Evolutionary conservation across 179 eudicot species (phyloP), one percentile per base, ranked within the genome.

Genomic region (Corrigiola litoralis): DNA sequence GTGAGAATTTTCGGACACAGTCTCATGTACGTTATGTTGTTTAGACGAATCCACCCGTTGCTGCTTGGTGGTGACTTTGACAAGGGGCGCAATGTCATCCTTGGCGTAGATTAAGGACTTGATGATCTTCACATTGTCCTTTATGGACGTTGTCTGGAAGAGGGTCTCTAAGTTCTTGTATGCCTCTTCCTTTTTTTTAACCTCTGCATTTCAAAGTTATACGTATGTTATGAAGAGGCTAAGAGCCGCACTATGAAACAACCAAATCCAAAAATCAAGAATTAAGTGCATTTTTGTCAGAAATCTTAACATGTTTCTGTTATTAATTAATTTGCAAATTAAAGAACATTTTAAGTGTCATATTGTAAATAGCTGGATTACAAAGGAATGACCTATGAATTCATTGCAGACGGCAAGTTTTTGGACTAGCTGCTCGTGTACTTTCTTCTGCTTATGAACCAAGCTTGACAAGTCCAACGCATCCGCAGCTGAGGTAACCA

Each of bases 391-490:
- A 67, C 71, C 71, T 67, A 67, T 67, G 48, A 45, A 50, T 11
- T 67, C 64, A 65, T 80, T 28, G 76, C 91, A 88, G 41, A 67
- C 54, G 31, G 45, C 17, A 17, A 88, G 84, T 54, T 82, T 85
- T 31, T 58, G 60, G 57, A 62, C 72, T 29, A 88, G 95, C 68
- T 77, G 82, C 23, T 74, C 81, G n/a, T 72, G 73, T 20, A 88
- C 82, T 78, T 70, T 82, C 63, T 52, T 41, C 67, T 80, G 73
- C 72, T 85, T 85, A 69, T 88, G 95, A 23, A 74, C 79, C 75
- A 85, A 77, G 71, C 88, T 83, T 12, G 87, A 82, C 2, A 81
- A 71, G 55, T 87, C 94, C 94, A 89, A 87, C 66, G 87, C 81
- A 60, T 71, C 70, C 1, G 75, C 65, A 11, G 60, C 37, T 48